Conservation (phyloP, 169 alveolate species). For the Plasmodium coatneyi region DNA sequence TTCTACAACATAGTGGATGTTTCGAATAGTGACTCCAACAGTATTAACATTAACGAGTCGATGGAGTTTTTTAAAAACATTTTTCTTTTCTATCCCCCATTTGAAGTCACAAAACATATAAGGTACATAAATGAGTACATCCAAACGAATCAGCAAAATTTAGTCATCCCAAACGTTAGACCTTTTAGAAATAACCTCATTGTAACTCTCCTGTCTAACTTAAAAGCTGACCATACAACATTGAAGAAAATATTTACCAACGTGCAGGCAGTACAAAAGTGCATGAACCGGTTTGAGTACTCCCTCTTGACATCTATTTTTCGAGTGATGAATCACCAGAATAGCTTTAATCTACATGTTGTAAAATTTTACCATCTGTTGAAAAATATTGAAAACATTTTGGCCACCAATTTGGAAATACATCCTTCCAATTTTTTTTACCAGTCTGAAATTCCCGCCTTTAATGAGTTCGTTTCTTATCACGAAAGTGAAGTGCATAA, state of each 20-base stretch:
- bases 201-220: conserved; percentile 60
- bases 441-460: conserved; percentile 4
- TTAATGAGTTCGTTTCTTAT: conserved; percentile 56
- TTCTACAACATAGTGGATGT: conserved; percentile 67
- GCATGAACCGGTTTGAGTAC: conserved; percentile 39
- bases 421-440: conserved; percentile 3
- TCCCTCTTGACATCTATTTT: conserved; percentile 52
- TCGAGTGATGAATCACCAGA: conserved; percentile 69
- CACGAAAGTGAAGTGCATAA: conserved; percentile 40
- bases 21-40: conserved; percentile 34
- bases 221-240: conserved; percentile 64
- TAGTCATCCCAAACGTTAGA: conserved; percentile 60
- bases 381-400: conserved; percentile 28
- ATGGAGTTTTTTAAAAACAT: conserved; percentile 68
- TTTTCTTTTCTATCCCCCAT: conserved; percentile 69
- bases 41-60: conserved; percentile 57
- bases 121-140: conserved; percentile 70
- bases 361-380: conserved; percentile 62
- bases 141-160: neutral
- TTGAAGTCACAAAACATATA: conserved; percentile 66
- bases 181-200: conserved; percentile 64
- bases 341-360: conserved; percentile 49
- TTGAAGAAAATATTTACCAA: conserved; percentile 53
- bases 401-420: conserved; percentile 19
- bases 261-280: conserved; percentile 30